Conservation (phyloP, 306 rosid genomes). For the Dryas alaskensis region DNA sequence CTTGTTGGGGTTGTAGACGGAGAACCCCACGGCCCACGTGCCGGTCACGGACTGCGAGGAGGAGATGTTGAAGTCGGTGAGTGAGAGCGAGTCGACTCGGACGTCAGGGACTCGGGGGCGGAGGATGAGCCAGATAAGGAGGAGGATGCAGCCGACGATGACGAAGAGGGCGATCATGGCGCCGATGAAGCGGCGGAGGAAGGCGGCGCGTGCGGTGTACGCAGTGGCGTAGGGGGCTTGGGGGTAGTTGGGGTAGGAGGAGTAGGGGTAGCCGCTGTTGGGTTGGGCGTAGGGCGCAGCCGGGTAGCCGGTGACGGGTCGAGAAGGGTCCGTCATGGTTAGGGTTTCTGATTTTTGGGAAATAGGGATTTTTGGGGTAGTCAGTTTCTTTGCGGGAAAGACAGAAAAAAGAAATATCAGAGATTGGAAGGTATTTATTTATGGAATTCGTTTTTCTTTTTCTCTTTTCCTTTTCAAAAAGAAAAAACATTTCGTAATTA, state of each 20-base stretch:
- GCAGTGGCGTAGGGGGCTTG: constrained; percentile 21
- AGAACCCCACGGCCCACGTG: constrained; percentile 50
- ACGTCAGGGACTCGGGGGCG: constrained; percentile 73
- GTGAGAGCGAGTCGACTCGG: constrained; percentile 45
- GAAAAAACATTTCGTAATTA: no score
- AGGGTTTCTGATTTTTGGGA: not conserved
- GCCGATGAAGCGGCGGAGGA: constrained; percentile 60
- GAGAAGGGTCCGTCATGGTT: constrained; percentile 53
- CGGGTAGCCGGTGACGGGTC: constrained; percentile 85
- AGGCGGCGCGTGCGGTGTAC: constrained; percentile 32
- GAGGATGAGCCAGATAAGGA: constrained; percentile 75
- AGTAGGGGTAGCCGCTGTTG: constrained; percentile 48
- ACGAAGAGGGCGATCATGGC: constrained; percentile 55
- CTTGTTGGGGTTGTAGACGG: constrained; percentile 61
- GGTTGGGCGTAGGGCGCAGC: constrained; percentile 38
- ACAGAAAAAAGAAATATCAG: not conserved
- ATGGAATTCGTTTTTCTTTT: no score
- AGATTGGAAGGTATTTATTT: no score
- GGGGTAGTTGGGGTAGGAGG: constrained; percentile 33
- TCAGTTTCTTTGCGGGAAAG: not conserved
- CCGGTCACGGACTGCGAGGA: constrained; percentile 47
- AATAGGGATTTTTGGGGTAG: not conserved
- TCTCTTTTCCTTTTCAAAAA: no score
- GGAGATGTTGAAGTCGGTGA: constrained; percentile 52
- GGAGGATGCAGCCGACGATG: constrained; percentile 41